Evolutionary conservation across 345 rosid genomes (phyloP).

Genomic region (Lepidium africanum): DNA sequence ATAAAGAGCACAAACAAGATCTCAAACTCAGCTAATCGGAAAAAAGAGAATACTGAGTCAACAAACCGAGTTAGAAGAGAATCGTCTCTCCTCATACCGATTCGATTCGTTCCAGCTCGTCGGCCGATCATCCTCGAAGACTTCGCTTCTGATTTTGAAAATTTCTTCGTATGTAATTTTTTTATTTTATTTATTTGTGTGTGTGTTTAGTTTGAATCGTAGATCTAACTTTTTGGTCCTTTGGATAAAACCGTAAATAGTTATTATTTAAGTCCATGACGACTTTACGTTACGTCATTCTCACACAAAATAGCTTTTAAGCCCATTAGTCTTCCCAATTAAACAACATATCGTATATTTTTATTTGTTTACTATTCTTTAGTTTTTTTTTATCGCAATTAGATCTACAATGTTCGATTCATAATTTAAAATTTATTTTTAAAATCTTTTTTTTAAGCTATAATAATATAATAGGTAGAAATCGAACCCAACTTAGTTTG

Average conservation of each 20-base stretch:
- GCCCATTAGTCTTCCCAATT: neutral
- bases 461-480: too few relatives aligned
- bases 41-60: slow-evolving; percentile 24
- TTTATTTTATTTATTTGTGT: neutral
- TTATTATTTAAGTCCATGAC: neutral
- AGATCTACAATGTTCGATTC: too few relatives aligned
- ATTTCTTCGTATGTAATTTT: too few relatives aligned
- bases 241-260: slow-evolving; percentile 12
- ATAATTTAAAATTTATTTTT: too few relatives aligned
- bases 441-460: too few relatives aligned
- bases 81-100: slow-evolving; percentile 22
- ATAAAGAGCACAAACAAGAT: slow-evolving; percentile 27
- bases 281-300: slow-evolving; percentile 4
- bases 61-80: slow-evolving; percentile 26
- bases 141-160: neutral
- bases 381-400: too few relatives aligned
- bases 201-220: slow-evolving; percentile 2
- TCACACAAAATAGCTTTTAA: slow-evolving; percentile 13
- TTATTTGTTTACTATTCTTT: too few relatives aligned
- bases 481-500: too few relatives aligned
- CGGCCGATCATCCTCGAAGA: slow-evolving; percentile 19
- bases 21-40: slow-evolving; percentile 34
- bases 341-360: too few relatives aligned
- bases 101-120: slow-evolving; percentile 26
- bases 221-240: slow-evolving; percentile 3